Evolutionary conservation across 2,329 filamentous ascomycete species (phyloP).

Genomic region (Mollisia scopiformis): DNA sequence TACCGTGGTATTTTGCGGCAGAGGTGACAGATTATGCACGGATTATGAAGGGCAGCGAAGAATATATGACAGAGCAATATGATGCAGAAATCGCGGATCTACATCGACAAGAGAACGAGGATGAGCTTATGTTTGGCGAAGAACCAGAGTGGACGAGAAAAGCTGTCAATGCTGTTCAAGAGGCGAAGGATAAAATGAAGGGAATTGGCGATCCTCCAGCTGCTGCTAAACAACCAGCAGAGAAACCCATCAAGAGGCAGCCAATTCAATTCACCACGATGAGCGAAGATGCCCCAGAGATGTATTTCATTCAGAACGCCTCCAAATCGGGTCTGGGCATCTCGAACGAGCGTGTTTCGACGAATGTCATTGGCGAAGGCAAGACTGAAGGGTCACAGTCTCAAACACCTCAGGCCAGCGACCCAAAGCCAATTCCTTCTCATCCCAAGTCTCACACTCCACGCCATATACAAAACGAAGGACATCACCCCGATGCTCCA

Average conservation of each 20-base stretch:
- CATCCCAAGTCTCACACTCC: constrained; percentile 8
- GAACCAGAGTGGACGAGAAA: constrained; percentile 92
- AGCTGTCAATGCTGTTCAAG: constrained; percentile 73
- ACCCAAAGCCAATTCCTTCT: constrained; percentile 1
- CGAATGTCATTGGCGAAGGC: constrained; percentile 11
- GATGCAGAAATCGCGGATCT: constrained; percentile 78
- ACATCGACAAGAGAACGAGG: constrained; percentile 77
- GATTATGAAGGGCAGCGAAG: constrained; percentile 90
- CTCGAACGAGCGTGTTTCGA: constrained; percentile 24
- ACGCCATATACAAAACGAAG: constrained; percentile 17
- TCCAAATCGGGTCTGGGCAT: constrained; percentile 46
- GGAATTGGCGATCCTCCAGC: constrained; percentile 69
- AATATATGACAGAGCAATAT: constrained; percentile 84
- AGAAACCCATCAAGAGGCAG: constrained; percentile 49
- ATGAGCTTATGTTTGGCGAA: constrained; percentile 89
- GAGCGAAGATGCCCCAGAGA: constrained; percentile 49
- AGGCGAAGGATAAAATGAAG: constrained; percentile 74
- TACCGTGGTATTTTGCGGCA: constrained; percentile 94
- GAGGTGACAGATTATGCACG: constrained; percentile 94
- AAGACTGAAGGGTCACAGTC: neutral
- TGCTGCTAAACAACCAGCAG: constrained; percentile 50
- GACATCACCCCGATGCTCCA: constrained; percentile 40
- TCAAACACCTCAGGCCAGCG: neutral
- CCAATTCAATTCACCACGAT: constrained; percentile 52
- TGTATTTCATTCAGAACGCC: constrained; percentile 53